Evolutionary conservation across 208 protist species (phyloP).

Genomic region (Leishmania martiniquensis): DNA sequence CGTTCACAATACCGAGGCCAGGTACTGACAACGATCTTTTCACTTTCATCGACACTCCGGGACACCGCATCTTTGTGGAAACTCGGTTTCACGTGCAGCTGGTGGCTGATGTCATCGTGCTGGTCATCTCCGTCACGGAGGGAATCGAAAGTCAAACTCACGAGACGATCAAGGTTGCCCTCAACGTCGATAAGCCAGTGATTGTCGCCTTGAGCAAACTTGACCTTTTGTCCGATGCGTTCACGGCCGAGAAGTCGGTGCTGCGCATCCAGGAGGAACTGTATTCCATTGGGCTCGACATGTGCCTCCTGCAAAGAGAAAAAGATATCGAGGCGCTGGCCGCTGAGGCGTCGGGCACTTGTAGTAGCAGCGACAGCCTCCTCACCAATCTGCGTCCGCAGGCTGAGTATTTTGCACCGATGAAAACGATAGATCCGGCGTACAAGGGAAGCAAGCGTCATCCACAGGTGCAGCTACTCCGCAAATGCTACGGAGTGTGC

Average conservation of each 20-base stretch:
- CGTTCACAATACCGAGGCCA: slow-evolving; percentile 56
- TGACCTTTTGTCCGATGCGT: slow-evolving; percentile 72
- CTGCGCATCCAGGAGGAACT: slow-evolving; percentile 51
- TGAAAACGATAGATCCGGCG: slow-evolving; percentile 66
- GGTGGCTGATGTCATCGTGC: slow-evolving; percentile 65
- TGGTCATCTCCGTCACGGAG: slow-evolving; percentile 86
- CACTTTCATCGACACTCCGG: slow-evolving; percentile 92
- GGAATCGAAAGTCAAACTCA: slow-evolving; percentile 85
- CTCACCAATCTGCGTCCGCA: slow-evolving; percentile 4
- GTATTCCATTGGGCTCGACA: slow-evolving; percentile 64
- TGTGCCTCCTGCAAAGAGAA: slow-evolving; percentile 53
- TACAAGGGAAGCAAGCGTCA: slow-evolving; percentile 70
- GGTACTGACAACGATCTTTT: slow-evolving; percentile 31
- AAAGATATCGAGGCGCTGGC: slow-evolving; percentile 39
- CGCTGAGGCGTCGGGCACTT: not conserved
- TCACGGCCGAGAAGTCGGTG: slow-evolving; percentile 47
- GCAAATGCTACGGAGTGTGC: slow-evolving; percentile 79
- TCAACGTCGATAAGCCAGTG: slow-evolving; percentile 86
- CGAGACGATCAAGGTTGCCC: slow-evolving; percentile 85
- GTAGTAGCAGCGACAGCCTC: not conserved
- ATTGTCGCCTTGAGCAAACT: slow-evolving; percentile 91
- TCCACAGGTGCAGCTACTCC: slow-evolving; percentile 68
- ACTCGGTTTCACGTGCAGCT: slow-evolving; percentile 78
- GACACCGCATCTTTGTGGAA: slow-evolving; percentile 84
- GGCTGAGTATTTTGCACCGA: slow-evolving; percentile 54